Conservation (phyloP, 345 rosid species). For the Mercurialis annua region DNA sequence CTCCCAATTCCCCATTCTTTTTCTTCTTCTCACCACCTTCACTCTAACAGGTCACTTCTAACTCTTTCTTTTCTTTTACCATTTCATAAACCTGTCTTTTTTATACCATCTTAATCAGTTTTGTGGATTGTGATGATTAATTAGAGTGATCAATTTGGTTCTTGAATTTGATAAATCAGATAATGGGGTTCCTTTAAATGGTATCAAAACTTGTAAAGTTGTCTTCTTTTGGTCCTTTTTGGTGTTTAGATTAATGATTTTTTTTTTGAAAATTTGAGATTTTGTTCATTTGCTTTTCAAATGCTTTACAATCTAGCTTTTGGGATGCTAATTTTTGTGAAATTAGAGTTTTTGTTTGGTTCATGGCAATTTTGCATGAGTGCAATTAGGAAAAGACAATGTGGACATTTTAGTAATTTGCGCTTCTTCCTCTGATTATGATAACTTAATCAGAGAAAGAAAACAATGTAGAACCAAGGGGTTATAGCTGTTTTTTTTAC, state of each 20-base stretch:
- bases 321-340: background rate
- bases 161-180: constrained; percentile 18
- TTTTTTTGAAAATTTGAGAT: background rate
- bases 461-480: no score
- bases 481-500: background rate
- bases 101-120: constrained; percentile 4
- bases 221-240: background rate
- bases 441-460: background rate
- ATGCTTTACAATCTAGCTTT: background rate
- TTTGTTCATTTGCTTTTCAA: background rate
- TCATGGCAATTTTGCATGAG: background rate
- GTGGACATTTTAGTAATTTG: background rate
- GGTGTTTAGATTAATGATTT: constrained; percentile 8
- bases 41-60: constrained; percentile 46
- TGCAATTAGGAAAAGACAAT: background rate
- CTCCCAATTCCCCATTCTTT: constrained; percentile 28
- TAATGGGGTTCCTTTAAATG: constrained; percentile 11
- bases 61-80: background rate
- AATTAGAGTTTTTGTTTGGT: background rate
- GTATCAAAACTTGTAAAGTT: background rate
- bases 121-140: background rate
- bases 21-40: constrained; percentile 39
- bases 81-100: constrained; percentile 6
- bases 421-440: background rate
- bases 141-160: background rate